Conservation (phyloP, 441 rosid genomes). For the Mallotus japonicus region DNA sequence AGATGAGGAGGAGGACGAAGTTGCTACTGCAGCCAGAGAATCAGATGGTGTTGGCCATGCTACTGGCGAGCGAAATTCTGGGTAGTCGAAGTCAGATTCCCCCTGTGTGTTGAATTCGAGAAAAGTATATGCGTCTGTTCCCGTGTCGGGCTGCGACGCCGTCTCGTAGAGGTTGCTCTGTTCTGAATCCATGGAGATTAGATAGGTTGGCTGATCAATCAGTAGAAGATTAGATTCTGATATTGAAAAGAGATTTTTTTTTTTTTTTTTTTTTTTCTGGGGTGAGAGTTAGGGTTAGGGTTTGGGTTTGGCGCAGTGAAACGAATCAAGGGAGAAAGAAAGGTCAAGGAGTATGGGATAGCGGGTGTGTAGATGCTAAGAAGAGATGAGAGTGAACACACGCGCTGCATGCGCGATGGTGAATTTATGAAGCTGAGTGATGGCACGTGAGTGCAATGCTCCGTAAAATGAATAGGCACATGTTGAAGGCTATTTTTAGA, state of each 20-base stretch:
- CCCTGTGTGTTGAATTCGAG: conserved; percentile 97
- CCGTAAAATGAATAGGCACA: too few species aligned
- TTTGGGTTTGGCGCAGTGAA: conserved; percentile 49
- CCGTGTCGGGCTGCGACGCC: conserved; percentile 94
- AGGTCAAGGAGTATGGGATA: not conserved
- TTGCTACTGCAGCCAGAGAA: conserved; percentile 35
- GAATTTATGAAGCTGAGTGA: too few species aligned
- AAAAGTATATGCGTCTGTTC: conserved; percentile 83
- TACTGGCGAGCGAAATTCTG: conserved; percentile 76
- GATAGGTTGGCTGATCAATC: not conserved
- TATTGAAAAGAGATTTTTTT: too few species aligned
- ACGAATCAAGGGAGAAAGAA: conserved; percentile 8
- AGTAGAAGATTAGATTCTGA: too few species aligned
- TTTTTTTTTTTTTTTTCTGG: not conserved
- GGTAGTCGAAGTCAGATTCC: conserved; percentile 92
- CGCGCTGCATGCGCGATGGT: conserved; percentile 16
- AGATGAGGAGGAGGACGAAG: conserved; percentile 31
- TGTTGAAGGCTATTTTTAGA: too few species aligned
- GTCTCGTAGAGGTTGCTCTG: conserved; percentile 72
- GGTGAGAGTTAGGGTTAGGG: conserved; percentile 23
- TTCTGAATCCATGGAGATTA: conserved; percentile 58
- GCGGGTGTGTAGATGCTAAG: not conserved
- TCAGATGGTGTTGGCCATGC: conserved; percentile 95
- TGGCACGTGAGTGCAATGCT: too few species aligned
- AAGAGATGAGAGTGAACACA: not conserved